Evolutionary conservation across 2,329 filamentous ascomycete genomes (phyloP).

Genomic region (Macroventuria anomochaeta): DNA sequence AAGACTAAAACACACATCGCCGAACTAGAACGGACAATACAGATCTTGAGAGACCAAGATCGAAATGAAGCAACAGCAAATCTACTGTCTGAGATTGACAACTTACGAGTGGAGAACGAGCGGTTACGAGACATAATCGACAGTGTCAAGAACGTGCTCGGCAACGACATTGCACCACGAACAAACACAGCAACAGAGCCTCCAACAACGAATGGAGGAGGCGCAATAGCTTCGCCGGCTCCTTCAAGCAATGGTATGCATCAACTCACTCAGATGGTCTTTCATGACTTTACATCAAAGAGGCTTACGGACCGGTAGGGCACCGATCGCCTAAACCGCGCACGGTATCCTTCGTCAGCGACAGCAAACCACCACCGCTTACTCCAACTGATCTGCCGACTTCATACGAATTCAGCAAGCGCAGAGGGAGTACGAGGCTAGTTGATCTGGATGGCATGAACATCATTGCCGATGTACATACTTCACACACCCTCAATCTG

Average conservation of each 20-base stretch:
- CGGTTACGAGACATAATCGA: slow-evolving; percentile 43
- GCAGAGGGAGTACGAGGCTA: slow-evolving; percentile 3
- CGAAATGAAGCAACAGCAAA: slow-evolving; percentile 41
- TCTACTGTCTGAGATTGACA: slow-evolving; percentile 42
- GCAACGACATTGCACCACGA: slow-evolving; percentile 29
- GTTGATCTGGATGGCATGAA: slow-evolving; percentile 47
- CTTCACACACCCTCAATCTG: slow-evolving; percentile 13
- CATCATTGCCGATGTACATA: slow-evolving; percentile 24
- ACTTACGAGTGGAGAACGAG: slow-evolving; percentile 44
- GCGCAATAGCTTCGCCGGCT: slow-evolving; percentile 23
- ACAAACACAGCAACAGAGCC: slow-evolving; percentile 8
- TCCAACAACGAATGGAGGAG: slow-evolving; percentile 11
- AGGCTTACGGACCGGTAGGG: slow-evolving; percentile 37
- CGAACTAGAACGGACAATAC: slow-evolving; percentile 45
- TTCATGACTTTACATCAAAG: slow-evolving; percentile 10
- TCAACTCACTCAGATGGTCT: background rate
- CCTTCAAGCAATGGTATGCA: slow-evolving; percentile 37
- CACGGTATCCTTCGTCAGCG: slow-evolving; percentile 23
- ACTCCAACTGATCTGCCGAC: slow-evolving; percentile 18
- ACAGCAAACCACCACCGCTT: slow-evolving; percentile 23
- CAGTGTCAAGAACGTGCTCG: slow-evolving; percentile 42
- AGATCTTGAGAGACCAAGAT: slow-evolving; percentile 45
- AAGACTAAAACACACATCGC: slow-evolving; percentile 49
- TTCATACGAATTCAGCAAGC: slow-evolving; percentile 24
- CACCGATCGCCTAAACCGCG: slow-evolving; percentile 30